Evolutionary conservation across 2,329 filamentous ascomycete species (phyloP).

Genomic region (Fusarium succisae): DNA sequence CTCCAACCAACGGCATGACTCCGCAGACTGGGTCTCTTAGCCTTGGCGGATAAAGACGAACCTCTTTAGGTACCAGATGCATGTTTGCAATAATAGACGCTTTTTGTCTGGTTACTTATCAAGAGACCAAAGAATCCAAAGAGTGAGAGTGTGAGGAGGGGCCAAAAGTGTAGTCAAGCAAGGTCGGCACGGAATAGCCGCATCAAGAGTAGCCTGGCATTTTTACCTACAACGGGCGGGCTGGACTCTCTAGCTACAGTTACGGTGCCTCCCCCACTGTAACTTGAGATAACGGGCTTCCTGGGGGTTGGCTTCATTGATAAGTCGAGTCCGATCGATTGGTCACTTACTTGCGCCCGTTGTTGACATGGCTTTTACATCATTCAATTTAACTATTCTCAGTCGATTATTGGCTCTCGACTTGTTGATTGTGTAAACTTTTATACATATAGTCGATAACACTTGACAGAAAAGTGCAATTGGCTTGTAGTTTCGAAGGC

Average conservation of each 20-base stretch:
- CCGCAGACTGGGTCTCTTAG: slow-evolving; percentile 11
- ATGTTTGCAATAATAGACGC: slow-evolving; percentile 44
- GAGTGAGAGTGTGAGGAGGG: background rate
- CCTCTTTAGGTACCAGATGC: slow-evolving; percentile 61
- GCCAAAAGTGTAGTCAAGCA: background rate
- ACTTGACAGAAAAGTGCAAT: background rate
- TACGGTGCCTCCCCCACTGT: slow-evolving; percentile 19
- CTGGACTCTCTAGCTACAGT: background rate
- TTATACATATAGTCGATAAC: slow-evolving; percentile 22
- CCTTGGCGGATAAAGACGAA: slow-evolving; percentile 43
- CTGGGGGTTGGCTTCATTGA: slow-evolving; percentile 16
- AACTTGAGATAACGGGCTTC: slow-evolving; percentile 16
- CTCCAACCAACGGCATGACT: slow-evolving; percentile 15
- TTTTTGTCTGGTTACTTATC: background rate
- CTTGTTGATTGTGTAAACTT: background rate
- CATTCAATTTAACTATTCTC: background rate
- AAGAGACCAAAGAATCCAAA: background rate
- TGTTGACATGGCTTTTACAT: slow-evolving; percentile 13
- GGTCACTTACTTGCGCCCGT: slow-evolving; percentile 15
- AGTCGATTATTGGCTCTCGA: slow-evolving; percentile 8
- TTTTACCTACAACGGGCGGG: slow-evolving; percentile 15
- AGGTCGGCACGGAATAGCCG: slow-evolving; percentile 24
- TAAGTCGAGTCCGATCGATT: slow-evolving; percentile 22
- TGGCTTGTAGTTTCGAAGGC: background rate
- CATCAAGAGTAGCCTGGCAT: slow-evolving; percentile 23